These are phyloP conservation scores for Beauveria sp. DNA, from an alignment of 2,329 filamentous ascomycete genomes.

Conservation along the genomic window DNA sequence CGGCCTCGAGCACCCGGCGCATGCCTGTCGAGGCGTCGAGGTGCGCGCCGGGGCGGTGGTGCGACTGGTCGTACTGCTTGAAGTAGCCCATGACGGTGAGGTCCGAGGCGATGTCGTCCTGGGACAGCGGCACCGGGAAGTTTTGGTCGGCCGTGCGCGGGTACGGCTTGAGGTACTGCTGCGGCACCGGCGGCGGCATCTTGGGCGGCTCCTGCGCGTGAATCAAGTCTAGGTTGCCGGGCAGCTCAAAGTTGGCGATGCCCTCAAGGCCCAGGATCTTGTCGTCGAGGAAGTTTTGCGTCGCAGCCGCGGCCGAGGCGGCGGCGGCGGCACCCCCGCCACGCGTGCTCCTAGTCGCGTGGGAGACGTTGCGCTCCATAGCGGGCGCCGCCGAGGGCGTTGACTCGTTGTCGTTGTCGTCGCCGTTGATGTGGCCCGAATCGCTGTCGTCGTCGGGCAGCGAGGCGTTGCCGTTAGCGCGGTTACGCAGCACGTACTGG, in stretches of 20 bases:
- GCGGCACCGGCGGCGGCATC: conserved; percentile 49
- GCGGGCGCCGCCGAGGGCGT: conserved; percentile 38
- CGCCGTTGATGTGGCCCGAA: conserved; percentile 40
- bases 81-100: conserved; percentile 51
- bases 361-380: conserved; percentile 58
- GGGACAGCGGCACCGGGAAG: conserved; percentile 42
- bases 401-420: conserved; percentile 41
- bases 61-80: conserved; percentile 45
- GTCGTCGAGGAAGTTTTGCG: conserved; percentile 50
- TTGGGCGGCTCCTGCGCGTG: conserved; percentile 47
- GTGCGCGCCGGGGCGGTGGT: conserved; percentile 48
- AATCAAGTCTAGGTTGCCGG: conserved; percentile 50
- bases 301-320: conserved; percentile 13
- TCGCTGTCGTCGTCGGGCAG: conserved; percentile 49
- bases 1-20: conserved; percentile 48
- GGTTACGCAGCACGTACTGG: conserved; percentile 53
- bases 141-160: conserved; percentile 48
- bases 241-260: conserved; percentile 51
- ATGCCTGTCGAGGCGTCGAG: conserved; percentile 40
- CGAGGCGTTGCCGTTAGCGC: conserved; percentile 40
- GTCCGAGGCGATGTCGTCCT: conserved; percentile 47
- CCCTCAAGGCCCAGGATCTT: conserved; percentile 53
- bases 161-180: conserved; percentile 52
- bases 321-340: conserved; percentile 25
- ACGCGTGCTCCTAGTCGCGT: conserved; percentile 56